phyloP scores from a whole-genome alignment of 1,139 yeast species.

The Yarrowia galli region DNA sequence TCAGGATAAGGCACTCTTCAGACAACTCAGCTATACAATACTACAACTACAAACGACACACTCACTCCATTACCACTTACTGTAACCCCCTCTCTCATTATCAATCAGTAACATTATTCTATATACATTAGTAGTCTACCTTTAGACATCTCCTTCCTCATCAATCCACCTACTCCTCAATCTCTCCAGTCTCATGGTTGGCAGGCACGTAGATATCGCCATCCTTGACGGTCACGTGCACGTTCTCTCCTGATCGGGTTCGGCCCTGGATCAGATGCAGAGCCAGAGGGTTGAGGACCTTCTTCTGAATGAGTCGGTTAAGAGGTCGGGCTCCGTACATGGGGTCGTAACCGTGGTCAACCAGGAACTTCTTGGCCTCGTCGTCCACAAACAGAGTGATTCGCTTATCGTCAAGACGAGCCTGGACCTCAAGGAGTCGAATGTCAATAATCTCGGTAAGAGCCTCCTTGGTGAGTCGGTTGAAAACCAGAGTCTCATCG shows the following conservation, averaged over 20 bases:
- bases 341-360: constrained; percentile 87
- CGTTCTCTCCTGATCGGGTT: constrained; percentile 72
- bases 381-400: constrained; percentile 65
- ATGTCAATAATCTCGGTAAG: constrained; percentile 82
- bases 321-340: constrained; percentile 95
- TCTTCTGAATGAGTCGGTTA: constrained; percentile 85
- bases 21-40: too few species aligned
- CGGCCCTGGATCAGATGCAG: constrained; percentile 78
- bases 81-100: background rate
- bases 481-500: constrained; percentile 89
- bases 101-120: background rate
- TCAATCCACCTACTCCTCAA: constrained; percentile 1
- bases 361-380: constrained; percentile 74
- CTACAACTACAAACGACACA: too few species aligned
- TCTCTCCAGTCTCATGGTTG: constrained; percentile 31
- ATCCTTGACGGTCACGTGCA: constrained; percentile 55
- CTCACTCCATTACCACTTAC: too few species aligned
- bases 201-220: constrained; percentile 45
- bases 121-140: constrained; percentile 8
- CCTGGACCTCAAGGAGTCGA: constrained; percentile 78
- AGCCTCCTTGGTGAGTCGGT: constrained; percentile 78
- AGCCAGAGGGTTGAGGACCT: constrained; percentile 86
- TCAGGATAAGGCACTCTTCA: too few species aligned
- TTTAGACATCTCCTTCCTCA: too few species aligned
- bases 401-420: constrained; percentile 78